Conservation (phyloP, 495 filamentous ascomycete species). For the Xylaria acuta region DNA sequence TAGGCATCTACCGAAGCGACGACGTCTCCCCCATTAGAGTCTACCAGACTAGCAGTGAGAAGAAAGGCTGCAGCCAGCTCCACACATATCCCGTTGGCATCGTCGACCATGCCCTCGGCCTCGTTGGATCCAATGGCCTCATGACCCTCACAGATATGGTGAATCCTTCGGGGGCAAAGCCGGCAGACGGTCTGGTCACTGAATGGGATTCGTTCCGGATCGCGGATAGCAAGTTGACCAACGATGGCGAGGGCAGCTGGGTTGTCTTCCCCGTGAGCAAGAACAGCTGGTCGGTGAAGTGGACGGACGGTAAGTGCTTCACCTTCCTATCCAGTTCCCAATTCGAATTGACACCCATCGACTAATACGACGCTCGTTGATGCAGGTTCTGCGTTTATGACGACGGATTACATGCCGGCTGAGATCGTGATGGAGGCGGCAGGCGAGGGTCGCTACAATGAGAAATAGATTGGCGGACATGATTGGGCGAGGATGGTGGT, state of each 20-base stretch:
- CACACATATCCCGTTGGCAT: constrained; percentile 44
- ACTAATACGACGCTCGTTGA: constrained; percentile 17
- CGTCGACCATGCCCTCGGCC: constrained; percentile 43
- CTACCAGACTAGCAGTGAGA: constrained; percentile 32
- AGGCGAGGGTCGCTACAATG: constrained; percentile 39
- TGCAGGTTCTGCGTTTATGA: constrained; percentile 42
- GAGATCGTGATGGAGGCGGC: constrained; percentile 42
- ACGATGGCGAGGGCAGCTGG: constrained; percentile 42
- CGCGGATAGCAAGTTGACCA: constrained; percentile 34
- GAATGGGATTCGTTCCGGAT: constrained; percentile 47
- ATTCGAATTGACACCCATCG: not conserved
- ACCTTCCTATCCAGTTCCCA: no score
- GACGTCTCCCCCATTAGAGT: constrained; percentile 30
- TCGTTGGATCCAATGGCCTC: constrained; percentile 44
- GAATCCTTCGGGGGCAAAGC: constrained; percentile 40
- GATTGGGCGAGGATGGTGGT: not conserved
- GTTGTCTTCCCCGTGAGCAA: constrained; percentile 41
- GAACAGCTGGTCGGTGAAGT: constrained; percentile 45
- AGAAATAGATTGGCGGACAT: constrained; percentile 23
- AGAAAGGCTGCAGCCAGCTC: constrained; percentile 39
- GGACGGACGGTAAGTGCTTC: constrained; percentile 44
- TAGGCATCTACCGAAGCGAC: constrained; percentile 34
- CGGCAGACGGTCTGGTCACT: constrained; percentile 38
- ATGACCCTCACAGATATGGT: constrained; percentile 43
- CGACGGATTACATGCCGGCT: constrained; percentile 45